Base-by-base conservation (phyloP, 371 early-diverging fungal species). In the Actinomucor elegans region DNA sequence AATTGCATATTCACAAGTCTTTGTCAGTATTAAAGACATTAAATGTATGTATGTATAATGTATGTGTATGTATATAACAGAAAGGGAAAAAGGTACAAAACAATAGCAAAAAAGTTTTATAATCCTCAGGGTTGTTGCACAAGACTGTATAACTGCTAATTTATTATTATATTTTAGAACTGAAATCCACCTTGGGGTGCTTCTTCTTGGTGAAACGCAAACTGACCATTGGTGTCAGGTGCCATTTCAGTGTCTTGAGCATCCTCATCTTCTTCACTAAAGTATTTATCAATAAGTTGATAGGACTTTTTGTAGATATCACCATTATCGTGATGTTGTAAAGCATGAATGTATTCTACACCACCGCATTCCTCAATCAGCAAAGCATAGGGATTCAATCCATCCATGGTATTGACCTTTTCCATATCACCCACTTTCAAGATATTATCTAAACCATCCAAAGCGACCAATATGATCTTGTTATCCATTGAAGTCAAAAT, bases 271-370 rank as follows among this genome's bases (percentile, higher is more conserved):
- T 93, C 94, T 23, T 92, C 92, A 42, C 73, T 77, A 77, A 96
- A 97, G 83, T 93, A 97, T 69, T 86, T 93, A 69, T 95, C 96
- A 62, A 98, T 93, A 61, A 97, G 84, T 44, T 62, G 56, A 66
- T 91, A 95, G 1, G 95, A 86, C 81, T 96, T 96, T 71, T 88
- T 88, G 87, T 97, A 97, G 63, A 98, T 96, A 27, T 96, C 97
- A 10, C 67, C 64, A 71, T 94, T 94, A 55, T 91, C 93, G 80
- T 96, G 96, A 44, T 83, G 77, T 76, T 96, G 97, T 49, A 98
- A 80, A 35, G 83, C 69, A 77, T 92, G 89, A 59, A 98, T 89
- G 77, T 87, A 89, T 52, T 96, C 95, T 63, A 95, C 87, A 34
- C 96, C 97, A 47, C 91, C 92, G 37, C 85, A 87, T 59, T 94